These are phyloP conservation scores for Skeletonema menzelii DNA, from an alignment of 108 stramenopile species.

Conservation along the genomic window DNA sequence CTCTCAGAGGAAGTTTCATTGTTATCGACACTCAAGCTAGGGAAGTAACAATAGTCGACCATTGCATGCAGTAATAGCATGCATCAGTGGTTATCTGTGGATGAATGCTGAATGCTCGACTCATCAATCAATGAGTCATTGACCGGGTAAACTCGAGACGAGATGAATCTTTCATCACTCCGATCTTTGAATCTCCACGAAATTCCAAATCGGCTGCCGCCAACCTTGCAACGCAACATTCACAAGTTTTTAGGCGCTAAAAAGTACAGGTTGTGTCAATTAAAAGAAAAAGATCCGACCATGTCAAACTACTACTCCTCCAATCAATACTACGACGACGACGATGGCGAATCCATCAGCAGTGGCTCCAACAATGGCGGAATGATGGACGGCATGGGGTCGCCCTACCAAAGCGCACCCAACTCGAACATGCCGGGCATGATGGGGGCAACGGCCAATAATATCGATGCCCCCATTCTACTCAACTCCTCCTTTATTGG, in stretches of 20 bases:
- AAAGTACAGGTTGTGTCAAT: too few species aligned
- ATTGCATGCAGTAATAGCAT: too few species aligned
- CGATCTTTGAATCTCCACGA: too few species aligned
- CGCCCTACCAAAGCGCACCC: slow-evolving; percentile 4
- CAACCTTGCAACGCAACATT: too few species aligned
- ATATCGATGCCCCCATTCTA: neutral
- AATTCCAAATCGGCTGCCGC: too few species aligned
- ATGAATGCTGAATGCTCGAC: too few species aligned
- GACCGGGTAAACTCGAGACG: too few species aligned
- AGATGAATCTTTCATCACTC: too few species aligned
- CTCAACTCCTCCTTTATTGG: slow-evolving; percentile 1
- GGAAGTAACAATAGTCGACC: neutral
- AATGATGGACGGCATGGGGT: slow-evolving; percentile 9
- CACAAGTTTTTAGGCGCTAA: too few species aligned
- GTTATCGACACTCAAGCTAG: too few species aligned
- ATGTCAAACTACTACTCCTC: slow-evolving; percentile 34
- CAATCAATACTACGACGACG: slow-evolving; percentile 29
- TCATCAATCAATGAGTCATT: too few species aligned
- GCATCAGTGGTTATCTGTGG: too few species aligned
- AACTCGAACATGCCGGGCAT: slow-evolving; percentile 1
- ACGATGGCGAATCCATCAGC: slow-evolving; percentile 35
- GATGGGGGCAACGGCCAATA: neutral
- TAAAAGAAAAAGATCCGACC: neutral
- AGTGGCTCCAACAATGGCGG: slow-evolving; percentile 16
- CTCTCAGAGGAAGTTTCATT: neutral